These are phyloP conservation scores for Plectranthus barbatus DNA, from an alignment of 257 asterid genomes.

Conservation along the genomic window DNA sequence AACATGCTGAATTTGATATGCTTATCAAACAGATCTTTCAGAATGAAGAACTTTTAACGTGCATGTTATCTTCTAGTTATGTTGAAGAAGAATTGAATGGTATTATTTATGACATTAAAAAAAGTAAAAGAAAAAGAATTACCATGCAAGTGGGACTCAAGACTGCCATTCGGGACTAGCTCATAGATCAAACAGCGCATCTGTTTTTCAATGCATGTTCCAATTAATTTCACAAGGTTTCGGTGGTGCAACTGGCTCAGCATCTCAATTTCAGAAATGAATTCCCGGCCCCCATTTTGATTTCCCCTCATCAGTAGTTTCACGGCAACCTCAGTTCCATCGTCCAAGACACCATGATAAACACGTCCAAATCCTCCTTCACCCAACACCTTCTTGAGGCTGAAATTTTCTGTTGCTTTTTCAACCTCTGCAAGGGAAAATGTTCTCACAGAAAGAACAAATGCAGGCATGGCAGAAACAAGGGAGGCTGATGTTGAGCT, in stretches of 20 bases:
- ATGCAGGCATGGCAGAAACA: slow-evolving; percentile 62
- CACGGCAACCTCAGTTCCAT: slow-evolving; percentile 71
- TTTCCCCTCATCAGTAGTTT: slow-evolving; percentile 66
- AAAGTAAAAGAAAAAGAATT: slow-evolving; percentile 7
- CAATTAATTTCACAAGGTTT: slow-evolving; percentile 87
- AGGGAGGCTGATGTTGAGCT: slow-evolving; percentile 67
- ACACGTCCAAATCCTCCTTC: slow-evolving; percentile 99
- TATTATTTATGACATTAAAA: neutral
- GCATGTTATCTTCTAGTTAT: neutral
- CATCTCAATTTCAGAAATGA: slow-evolving; percentile 91
- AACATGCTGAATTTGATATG: neutral
- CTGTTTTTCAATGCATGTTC: slow-evolving; percentile 72
- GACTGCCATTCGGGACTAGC: slow-evolving; percentile 80
- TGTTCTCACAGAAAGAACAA: slow-evolving; percentile 74
- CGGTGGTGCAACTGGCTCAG: slow-evolving; percentile 94
- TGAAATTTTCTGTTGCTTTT: slow-evolving; percentile 78
- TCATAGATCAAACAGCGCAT: slow-evolving; percentile 88
- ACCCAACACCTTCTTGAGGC: slow-evolving; percentile 56
- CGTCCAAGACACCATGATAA: slow-evolving; percentile 67
- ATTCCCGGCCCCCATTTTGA: slow-evolving; percentile 85
- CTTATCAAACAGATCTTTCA: neutral
- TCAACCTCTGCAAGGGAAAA: slow-evolving; percentile 71
- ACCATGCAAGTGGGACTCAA: slow-evolving; percentile 97
- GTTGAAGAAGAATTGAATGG: neutral
- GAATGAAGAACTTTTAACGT: neutral